Evolutionary conservation across 352 stramenopile species (phyloP), one percentile per base, ranked within the genome.

Genomic region (Pythium rishiriense): DNA sequence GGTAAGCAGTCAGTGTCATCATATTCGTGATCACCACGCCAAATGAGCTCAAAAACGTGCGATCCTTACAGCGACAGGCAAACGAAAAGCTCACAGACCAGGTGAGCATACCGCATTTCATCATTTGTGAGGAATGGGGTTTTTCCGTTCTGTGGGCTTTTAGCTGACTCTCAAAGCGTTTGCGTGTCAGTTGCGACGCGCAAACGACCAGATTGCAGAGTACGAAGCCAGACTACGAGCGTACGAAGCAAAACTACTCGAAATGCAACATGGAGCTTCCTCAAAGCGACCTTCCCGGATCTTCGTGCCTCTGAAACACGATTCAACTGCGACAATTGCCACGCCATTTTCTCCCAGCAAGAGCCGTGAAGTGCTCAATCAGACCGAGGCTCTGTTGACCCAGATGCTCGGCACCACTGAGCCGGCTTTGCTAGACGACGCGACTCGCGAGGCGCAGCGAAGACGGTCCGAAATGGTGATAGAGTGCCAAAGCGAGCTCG

Each of bases 71-170:
- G 82, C 72, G 76, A 72, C 69, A 64, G 46, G 69, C 64, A 8
- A 89, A 88, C 45, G 63, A 83, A 53, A 89, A 85, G 60, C 65
- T 91, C 25, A 88, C 78, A 26, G 70, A 89, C 50, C 79, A 89
- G 76, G 79, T 91, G 55, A 26, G 39, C 29, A 19, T 12, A 25
- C 0, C 11, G 19, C 10, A 6, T 14, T 19, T 35, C 4, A 10
- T 45, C n/a, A n/a, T n/a, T n/a, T n/a, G n/a, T n/a, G n/a, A n/a
- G n/a, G n/a, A n/a, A n/a, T n/a, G n/a, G n/a, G n/a, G n/a, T n/a
- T n/a, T n/a, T n/a, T n/a, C n/a, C n/a, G n/a, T n/a, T n/a, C n/a
- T n/a, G n/a, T n/a, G n/a, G n/a, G n/a, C n/a, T n/a, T n/a, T n/a
- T n/a, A n/a, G n/a, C n/a, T n/a, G n/a, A n/a, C n/a, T n/a, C n/a